Percentiles rank a stretch among this genome's conserved stretches.
These are phyloP conservation scores for Eimeria maxima DNA, from an alignment of 169 alveolate species.

Conservation along the genomic window DNA sequence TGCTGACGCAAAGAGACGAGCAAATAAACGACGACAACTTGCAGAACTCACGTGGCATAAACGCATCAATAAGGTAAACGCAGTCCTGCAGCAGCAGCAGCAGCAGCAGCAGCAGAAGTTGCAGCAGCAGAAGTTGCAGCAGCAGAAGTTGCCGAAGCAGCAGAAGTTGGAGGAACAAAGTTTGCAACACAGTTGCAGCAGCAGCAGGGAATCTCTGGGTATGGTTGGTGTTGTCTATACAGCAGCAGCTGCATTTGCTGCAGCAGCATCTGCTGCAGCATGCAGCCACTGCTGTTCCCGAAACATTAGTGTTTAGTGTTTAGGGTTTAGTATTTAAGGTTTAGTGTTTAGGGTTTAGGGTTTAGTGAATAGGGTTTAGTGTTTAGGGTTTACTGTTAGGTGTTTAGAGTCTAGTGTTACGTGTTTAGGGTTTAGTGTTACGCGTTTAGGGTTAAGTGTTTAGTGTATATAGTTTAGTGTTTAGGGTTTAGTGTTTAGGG, in stretches of 20 bases:
- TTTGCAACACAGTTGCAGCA: too few species aligned
- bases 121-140: background rate
- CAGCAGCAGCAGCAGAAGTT: background rate
- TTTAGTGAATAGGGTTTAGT: background rate
- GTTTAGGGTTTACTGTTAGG: too few species aligned
- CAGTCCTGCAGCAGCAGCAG: constrained; percentile 47
- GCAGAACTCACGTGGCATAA: constrained; percentile 38
- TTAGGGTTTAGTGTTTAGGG: too few species aligned
- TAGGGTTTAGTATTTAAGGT: background rate
- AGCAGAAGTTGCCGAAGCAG: background rate
- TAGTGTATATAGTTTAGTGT: too few species aligned
- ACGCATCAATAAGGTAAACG: constrained; percentile 38
- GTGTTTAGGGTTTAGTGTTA: too few species aligned
- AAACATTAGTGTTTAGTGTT: too few species aligned
- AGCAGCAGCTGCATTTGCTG: background rate
- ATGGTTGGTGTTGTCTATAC: too few species aligned
- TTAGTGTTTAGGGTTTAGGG: background rate
- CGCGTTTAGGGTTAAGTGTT: too few species aligned
- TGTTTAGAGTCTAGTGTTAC: too few species aligned
- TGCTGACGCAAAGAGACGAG: constrained; percentile 7
- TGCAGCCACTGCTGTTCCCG: background rate
- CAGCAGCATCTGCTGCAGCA: background rate
- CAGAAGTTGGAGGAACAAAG: background rate
- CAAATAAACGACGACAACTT: constrained; percentile 6
- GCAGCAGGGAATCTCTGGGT: too few species aligned